These are phyloP conservation scores for Lactifluus rugatus DNA, from an alignment of 768 basidiomycete species.

Conservation along the genomic window DNA sequence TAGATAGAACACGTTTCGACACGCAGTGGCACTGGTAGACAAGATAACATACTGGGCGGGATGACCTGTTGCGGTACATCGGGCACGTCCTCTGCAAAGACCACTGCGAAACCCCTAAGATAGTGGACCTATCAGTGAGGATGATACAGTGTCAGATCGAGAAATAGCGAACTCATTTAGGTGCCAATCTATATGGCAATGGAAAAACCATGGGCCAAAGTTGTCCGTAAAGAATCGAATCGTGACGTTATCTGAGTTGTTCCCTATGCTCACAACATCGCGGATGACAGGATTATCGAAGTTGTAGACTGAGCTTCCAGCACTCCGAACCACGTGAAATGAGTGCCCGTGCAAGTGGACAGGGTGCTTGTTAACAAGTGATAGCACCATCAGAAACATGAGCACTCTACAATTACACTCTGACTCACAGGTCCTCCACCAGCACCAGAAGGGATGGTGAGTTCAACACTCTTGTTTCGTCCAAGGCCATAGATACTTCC, in stretches of 20 bases:
- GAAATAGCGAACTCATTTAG: constrained; percentile 5
- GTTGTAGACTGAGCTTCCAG: constrained; percentile 15
- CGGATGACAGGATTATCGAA: constrained; percentile 33
- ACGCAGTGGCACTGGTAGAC: neutral
- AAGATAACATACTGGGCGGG: neutral
- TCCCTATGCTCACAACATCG: constrained; percentile 30
- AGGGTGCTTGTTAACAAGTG: neutral
- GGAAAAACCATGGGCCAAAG: constrained; percentile 23
- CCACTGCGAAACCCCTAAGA: constrained; percentile 11
- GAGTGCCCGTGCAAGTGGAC: constrained; percentile 10
- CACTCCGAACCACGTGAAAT: constrained; percentile 15
- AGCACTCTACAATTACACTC: neutral
- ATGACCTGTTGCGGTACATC: neutral
- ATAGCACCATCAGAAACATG: neutral
- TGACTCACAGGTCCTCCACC: neutral
- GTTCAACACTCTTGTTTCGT: constrained; percentile 37
- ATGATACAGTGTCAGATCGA: neutral
- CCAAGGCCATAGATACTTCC: constrained; percentile 41
- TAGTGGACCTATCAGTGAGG: neutral
- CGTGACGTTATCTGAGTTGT: constrained; percentile 6
- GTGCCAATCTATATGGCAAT: constrained; percentile 26
- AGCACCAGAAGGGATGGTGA: constrained; percentile 21
- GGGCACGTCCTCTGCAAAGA: constrained; percentile 8
- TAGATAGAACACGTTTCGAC: neutral
- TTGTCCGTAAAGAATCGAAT: constrained; percentile 26